Base-by-base conservation (phyloP, 129 eudicot genomes). In the Helianthus tuberosus region DNA sequence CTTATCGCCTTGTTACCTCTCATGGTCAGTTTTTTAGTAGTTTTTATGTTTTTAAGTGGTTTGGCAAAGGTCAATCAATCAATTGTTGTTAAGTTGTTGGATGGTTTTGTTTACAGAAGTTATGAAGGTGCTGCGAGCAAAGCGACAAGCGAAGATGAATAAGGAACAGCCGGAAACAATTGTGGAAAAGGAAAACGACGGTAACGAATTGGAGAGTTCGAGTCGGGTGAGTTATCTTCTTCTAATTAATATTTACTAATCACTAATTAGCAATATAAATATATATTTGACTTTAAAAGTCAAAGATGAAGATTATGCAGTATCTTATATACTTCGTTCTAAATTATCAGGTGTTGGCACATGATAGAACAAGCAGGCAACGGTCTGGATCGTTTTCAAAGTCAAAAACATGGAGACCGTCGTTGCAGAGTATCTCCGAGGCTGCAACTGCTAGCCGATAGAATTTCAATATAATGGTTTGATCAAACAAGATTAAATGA, bases 401-500 rank as follows among this genome's bases (percentile, higher is more conserved):
- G 69, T 78, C 91, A 44, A 93, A 81, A 84, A 78, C 96, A 73
- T 93, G 98, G 98, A 86, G 91, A 66, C 98, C 98, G 3, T 84
- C 88, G 11, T 77, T 93, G 79, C 88, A 90, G 74, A 93, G 98
- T 74, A 93, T 93, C 47, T 90, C 98, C 15, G 98, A 93, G 81
- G 77, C 92, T 69, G 85, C 69, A 12, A 86, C 90, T 66, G 86
- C 66, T n/a, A 87, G 82, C 46, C 82, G 81, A 82, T 75, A 16
- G 16, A 59, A 43, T 20, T 12, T 38, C 44, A 23, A 14, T 44
- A 52, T 51, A 46, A 60, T 49, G 25, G 55, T 64, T 51, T 41
- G 48, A 53, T 70, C 75, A 60, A 60, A 77, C 52, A 71, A 38
- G 80, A 80, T 74, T 60, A 80, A 54, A 75, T 77, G 81, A 78